Evolutionary conservation across 306 rosid species (phyloP).

Genomic region (Vigna hirtella): DNA sequence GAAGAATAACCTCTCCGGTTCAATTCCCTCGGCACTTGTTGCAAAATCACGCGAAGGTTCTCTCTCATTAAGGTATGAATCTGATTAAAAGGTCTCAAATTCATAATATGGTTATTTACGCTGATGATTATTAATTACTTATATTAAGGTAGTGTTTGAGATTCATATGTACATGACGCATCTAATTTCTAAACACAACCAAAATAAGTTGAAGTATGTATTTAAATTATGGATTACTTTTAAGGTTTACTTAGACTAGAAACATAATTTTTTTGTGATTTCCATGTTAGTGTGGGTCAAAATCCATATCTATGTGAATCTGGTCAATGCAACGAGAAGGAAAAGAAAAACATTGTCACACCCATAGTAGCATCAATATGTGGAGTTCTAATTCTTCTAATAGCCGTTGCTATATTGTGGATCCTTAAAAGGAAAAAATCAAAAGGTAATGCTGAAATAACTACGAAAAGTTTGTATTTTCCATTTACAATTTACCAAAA

Average conservation of each 20-base stretch:
- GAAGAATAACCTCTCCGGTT: constrained; percentile 49
- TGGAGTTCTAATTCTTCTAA: constrained; percentile 42
- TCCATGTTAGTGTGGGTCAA: constrained; percentile 45
- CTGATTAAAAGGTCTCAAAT: not conserved
- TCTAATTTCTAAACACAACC: not conserved
- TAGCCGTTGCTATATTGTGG: constrained; percentile 30
- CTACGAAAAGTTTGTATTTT: not conserved
- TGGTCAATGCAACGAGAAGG: constrained; percentile 25
- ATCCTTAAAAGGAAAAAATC: constrained; percentile 35
- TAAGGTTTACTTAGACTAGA: not conserved
- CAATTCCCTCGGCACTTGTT: constrained; percentile 42
- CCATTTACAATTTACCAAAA: not conserved
- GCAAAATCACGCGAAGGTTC: constrained; percentile 35
- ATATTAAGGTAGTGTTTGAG: not conserved
- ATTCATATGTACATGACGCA: not conserved
- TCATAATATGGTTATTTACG: not conserved
- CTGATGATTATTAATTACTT: not conserved
- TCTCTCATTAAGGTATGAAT: constrained; percentile 49
- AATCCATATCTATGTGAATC: constrained; percentile 50
- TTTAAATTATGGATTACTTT: not conserved
- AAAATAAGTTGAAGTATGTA: not conserved
- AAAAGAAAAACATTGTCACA: not conserved
- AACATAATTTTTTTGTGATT: not conserved
- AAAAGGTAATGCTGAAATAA: constrained; percentile 1
- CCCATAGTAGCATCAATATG: constrained; percentile 49